These are phyloP conservation scores for Nicotiana undulata DNA, from an alignment of 257 asterid genomes.

Conservation along the genomic window DNA sequence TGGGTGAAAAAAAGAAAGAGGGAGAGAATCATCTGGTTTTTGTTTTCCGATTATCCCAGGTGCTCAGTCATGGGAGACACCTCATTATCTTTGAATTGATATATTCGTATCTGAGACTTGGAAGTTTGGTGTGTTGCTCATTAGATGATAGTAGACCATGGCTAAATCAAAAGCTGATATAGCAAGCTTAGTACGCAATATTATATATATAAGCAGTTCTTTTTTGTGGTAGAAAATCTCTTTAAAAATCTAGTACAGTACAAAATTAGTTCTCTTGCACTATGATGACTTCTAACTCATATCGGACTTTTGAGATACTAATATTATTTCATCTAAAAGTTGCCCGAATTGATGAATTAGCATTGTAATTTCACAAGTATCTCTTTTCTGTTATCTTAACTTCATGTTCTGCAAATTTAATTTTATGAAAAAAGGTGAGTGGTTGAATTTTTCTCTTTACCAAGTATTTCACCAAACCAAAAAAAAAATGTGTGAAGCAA, in stretches of 20 bases:
- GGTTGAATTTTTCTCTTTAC: neutral
- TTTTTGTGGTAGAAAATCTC: no score
- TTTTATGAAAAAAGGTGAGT: neutral
- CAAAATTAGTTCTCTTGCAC: no score
- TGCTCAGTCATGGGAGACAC: constrained; percentile 23
- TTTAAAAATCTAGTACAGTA: no score
- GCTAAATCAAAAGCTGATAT: neutral
- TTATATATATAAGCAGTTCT: no score
- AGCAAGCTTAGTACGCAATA: neutral
- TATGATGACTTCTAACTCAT: no score
- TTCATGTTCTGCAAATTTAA: neutral
- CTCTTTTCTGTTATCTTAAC: neutral
- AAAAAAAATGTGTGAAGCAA: neutral
- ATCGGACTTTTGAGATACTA: neutral
- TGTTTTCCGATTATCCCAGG: constrained; percentile 16
- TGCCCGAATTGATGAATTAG: neutral
- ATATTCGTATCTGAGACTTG: constrained; percentile 14
- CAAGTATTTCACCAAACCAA: neutral
- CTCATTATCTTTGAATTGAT: constrained; percentile 25
- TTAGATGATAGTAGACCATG: neutral
- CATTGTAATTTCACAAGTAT: no score
- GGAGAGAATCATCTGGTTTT: neutral
- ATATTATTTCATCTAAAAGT: no score
- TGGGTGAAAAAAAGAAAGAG: neutral
- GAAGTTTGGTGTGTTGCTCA: neutral